Evolutionary conservation across 2,329 filamentous ascomycete genomes (phyloP).

Genomic region (Aspergillus pseudoterreus): DNA sequence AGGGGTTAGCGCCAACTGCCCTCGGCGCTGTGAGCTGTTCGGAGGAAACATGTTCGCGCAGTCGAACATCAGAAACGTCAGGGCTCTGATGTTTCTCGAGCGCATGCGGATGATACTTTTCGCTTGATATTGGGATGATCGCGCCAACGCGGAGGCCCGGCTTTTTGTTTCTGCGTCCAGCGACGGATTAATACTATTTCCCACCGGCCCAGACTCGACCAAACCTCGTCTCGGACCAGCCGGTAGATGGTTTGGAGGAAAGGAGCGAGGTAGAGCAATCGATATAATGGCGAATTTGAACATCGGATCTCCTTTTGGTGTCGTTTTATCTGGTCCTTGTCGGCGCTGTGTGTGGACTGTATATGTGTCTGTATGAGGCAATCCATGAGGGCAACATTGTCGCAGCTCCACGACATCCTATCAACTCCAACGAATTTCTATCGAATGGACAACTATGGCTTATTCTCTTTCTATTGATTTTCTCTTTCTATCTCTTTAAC

Average conservation of each 20-base stretch:
- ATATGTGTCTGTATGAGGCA: background rate
- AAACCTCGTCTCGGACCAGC: constrained; percentile 6
- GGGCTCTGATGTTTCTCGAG: constrained; percentile 11
- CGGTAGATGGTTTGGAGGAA: background rate
- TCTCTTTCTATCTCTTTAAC: no score
- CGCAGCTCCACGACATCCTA: background rate
- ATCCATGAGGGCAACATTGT: background rate
- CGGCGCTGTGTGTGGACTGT: background rate
- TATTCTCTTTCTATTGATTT: no score
- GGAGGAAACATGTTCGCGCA: constrained; percentile 29
- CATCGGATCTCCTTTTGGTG: background rate
- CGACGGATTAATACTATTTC: constrained; percentile 43
- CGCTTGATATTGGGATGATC: constrained; percentile 31
- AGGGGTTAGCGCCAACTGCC: constrained; percentile 33
- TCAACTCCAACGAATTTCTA: no score
- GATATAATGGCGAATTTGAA: background rate
- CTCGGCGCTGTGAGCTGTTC: constrained; percentile 29
- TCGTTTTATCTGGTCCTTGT: background rate
- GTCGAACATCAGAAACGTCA: constrained; percentile 14
- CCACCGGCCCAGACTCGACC: constrained; percentile 21
- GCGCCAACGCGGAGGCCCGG: constrained; percentile 33
- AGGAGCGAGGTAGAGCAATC: background rate
- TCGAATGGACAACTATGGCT: no score
- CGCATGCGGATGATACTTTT: constrained; percentile 19
- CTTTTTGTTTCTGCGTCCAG: constrained; percentile 41